Conservation (phyloP, 305 asterid genomes). For the Salvia sclarea region DNA sequence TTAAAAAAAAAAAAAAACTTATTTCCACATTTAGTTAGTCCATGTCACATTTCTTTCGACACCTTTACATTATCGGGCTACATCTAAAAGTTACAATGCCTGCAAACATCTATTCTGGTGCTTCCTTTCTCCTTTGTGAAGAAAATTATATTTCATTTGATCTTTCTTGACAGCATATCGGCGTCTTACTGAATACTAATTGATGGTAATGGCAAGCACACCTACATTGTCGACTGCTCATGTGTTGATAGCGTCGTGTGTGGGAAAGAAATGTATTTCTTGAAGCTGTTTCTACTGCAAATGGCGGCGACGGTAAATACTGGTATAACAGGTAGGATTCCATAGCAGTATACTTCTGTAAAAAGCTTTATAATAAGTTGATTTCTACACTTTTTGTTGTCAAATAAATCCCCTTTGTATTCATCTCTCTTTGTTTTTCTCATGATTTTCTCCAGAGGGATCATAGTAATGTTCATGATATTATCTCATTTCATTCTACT, state of each 20-base stretch:
- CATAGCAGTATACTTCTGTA: background rate
- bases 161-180: background rate
- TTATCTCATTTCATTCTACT: background rate
- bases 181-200: background rate
- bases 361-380: background rate
- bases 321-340: background rate
- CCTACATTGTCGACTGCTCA: background rate
- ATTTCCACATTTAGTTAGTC: no score
- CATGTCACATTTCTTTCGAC: no score
- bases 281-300: constrained; percentile 2
- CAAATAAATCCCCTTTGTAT: background rate
- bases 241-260: background rate
- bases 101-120: no score
- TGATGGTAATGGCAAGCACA: background rate
- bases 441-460: background rate
- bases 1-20: no score
- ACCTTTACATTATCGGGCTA: no score
- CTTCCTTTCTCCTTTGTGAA: no score
- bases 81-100: no score
- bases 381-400: background rate
- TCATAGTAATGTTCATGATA: background rate
- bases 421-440: background rate
- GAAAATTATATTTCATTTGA: background rate
- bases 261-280: constrained; percentile 7
- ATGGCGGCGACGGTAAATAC: constrained; percentile 15